A percentile compares a stretch with the other conserved stretches of the same genome.
Conservation (phyloP, 441 rosid species). For the Pelargonium citronellum region DNA sequence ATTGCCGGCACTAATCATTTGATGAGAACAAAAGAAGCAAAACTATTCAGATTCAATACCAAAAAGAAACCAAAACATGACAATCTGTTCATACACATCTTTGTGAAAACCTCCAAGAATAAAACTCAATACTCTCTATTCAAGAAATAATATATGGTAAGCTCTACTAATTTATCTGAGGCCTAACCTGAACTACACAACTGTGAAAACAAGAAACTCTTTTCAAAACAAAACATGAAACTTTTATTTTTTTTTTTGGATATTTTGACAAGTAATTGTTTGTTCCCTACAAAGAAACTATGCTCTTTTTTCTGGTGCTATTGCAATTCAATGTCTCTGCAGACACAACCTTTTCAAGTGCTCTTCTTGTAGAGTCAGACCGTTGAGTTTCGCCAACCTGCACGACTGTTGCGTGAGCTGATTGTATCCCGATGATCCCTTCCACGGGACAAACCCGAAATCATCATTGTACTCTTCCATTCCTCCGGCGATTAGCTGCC, state of each 20-base stretch:
- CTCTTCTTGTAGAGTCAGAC: conserved; percentile 27
- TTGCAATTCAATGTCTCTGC: conserved; percentile 6
- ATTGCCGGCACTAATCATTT: no score
- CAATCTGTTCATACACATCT: not conserved
- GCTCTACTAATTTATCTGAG: not conserved
- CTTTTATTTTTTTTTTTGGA: no score
- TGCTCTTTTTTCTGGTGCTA: no score
- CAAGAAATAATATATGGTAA: not conserved
- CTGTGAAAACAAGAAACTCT: not conserved
- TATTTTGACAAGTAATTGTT: no score
- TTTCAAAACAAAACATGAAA: not conserved
- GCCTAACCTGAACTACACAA: not conserved
- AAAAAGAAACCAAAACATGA: not conserved
- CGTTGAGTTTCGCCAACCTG: conserved; percentile 48
- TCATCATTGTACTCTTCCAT: conserved; percentile 78
- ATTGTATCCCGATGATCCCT: conserved; percentile 47
- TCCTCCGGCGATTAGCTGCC: conserved; percentile 73
- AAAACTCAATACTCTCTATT: not conserved
- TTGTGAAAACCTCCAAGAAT: not conserved
- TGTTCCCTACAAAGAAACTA: no score
- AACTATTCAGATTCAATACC: not conserved
- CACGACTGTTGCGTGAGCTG: conserved; percentile 60
- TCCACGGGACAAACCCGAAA: conserved; percentile 73
- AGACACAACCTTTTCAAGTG: conserved; percentile 47
- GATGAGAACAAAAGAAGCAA: no score